Evolutionary conservation across 176 grass and related monocot genomes (phyloP).

Genomic region (Thinopyrum elongatum): DNA sequence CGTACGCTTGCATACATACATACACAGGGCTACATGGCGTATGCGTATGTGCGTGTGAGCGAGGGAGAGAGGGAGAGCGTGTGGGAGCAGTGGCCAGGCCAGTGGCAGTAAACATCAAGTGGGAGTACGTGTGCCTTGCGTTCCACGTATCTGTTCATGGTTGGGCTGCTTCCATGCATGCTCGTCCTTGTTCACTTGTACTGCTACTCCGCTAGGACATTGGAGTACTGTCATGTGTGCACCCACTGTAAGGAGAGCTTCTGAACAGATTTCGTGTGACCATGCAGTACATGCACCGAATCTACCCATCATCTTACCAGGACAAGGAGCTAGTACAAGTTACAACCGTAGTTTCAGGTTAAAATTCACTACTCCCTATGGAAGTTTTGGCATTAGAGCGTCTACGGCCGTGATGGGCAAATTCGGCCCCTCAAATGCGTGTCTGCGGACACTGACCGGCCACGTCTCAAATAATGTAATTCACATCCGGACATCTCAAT

Average conservation of each 20-base stretch:
- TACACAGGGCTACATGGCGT: background rate
- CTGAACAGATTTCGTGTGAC: background rate
- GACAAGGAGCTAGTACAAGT: background rate
- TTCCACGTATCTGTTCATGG: slow-evolving; percentile 27
- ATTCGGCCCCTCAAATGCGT: too few species aligned
- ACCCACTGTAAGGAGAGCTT: background rate
- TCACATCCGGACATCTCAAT: too few species aligned
- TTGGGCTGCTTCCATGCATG: background rate
- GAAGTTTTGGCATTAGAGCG: background rate
- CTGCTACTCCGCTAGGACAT: background rate
- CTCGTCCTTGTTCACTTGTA: slow-evolving; percentile 6
- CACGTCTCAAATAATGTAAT: too few species aligned
- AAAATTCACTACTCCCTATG: background rate
- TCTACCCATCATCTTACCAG: background rate
- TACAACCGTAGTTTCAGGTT: background rate
- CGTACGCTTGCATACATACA: background rate
- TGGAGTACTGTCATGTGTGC: background rate
- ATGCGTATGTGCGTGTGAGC: background rate
- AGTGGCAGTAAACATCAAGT: slow-evolving; percentile 24
- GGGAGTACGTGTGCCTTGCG: slow-evolving; percentile 32
- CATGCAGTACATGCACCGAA: background rate
- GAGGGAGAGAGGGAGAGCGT: background rate
- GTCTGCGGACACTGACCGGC: too few species aligned
- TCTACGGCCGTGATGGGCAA: too few species aligned
- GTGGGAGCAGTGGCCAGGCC: background rate